Evolutionary conservation across 345 rosid genomes (phyloP).

Genomic region (Kandelia obovata): DNA sequence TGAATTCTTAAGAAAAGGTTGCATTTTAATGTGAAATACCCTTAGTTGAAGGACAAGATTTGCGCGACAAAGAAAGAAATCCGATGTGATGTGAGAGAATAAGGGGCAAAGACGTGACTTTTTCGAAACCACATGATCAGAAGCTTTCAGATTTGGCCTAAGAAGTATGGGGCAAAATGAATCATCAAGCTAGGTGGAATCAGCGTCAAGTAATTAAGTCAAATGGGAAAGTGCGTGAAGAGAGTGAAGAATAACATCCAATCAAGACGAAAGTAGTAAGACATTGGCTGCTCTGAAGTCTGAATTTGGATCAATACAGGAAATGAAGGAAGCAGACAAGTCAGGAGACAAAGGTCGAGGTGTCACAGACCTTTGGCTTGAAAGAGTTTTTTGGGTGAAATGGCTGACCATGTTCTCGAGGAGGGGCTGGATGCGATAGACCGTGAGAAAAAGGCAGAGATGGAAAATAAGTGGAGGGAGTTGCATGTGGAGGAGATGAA

Average conservation of each 20-base stretch:
- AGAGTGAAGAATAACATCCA: constrained; percentile 8
- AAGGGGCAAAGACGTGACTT: constrained; percentile 21
- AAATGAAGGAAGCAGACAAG: neutral
- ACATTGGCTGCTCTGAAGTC: neutral
- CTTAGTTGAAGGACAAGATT: constrained; percentile 44
- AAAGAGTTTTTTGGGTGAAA: neutral
- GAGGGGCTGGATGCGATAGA: constrained; percentile 9
- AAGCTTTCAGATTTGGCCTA: constrained; percentile 25
- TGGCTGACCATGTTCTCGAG: constrained; percentile 21
- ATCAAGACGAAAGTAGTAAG: neutral
- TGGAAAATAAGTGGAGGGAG: constrained; percentile 32
- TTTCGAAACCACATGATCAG: constrained; percentile 26
- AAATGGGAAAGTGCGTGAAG: neutral
- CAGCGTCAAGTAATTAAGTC: neutral
- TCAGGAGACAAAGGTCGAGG: constrained; percentile 22
- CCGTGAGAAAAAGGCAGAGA: constrained; percentile 13
- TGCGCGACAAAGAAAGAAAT: constrained; percentile 39
- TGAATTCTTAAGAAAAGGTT: constrained; percentile 40
- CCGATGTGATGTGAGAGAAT: constrained; percentile 14
- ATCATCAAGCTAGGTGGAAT: neutral
- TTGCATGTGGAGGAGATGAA: constrained; percentile 22
- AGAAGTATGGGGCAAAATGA: constrained; percentile 31
- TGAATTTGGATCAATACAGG: constrained; percentile 8
- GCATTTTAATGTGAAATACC: constrained; percentile 35
- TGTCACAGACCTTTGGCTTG: constrained; percentile 1